phyloP scores from a whole-genome alignment of 2,329 filamentous ascomycete genomes.

The Emmonsiellopsis sp. region DNA sequence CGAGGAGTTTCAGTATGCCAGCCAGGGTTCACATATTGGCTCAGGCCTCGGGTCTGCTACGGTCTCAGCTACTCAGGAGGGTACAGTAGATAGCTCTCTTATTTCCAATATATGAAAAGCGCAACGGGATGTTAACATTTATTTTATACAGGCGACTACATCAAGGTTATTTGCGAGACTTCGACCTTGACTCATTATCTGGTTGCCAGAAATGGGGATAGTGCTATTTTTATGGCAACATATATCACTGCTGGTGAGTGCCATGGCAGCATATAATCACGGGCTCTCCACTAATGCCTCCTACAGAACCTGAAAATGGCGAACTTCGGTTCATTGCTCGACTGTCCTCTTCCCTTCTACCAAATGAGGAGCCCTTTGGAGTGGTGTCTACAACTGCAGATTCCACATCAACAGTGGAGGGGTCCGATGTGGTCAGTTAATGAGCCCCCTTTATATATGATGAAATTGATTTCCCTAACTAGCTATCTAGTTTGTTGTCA shows the following conservation, averaged over 20 bases:
- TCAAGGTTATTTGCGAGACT: constrained; percentile 54
- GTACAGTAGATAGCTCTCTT: constrained; percentile 5
- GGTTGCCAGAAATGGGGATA: constrained; percentile 52
- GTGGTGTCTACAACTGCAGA: constrained; percentile 48
- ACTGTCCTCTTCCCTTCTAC: constrained; percentile 43
- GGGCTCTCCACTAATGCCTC: background rate
- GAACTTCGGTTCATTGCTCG: constrained; percentile 59
- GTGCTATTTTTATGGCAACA: constrained; percentile 53
- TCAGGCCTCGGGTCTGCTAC: constrained; percentile 52
- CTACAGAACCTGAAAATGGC: constrained; percentile 43
- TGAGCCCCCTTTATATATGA: too few species aligned
- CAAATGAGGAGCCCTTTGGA: constrained; percentile 47
- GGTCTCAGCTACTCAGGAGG: constrained; percentile 40
- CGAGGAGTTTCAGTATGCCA: constrained; percentile 49
- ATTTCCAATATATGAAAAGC: too few species aligned
- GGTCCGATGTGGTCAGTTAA: constrained; percentile 39
- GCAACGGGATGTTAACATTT: background rate
- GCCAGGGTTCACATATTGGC: constrained; percentile 47
- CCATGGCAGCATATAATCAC: constrained; percentile 2
- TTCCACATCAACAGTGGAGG: constrained; percentile 48
- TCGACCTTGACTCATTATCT: constrained; percentile 57
- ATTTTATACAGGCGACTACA: constrained; percentile 32
- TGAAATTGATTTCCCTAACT: background rate
- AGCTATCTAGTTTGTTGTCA: constrained; percentile 42
- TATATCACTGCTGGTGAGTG: constrained; percentile 44